A percentile compares a stretch with the other conserved stretches of the same genome.
Evolutionary conservation across 148 eudicot species (phyloP).

Genomic region (Chenopodium suecicum): DNA sequence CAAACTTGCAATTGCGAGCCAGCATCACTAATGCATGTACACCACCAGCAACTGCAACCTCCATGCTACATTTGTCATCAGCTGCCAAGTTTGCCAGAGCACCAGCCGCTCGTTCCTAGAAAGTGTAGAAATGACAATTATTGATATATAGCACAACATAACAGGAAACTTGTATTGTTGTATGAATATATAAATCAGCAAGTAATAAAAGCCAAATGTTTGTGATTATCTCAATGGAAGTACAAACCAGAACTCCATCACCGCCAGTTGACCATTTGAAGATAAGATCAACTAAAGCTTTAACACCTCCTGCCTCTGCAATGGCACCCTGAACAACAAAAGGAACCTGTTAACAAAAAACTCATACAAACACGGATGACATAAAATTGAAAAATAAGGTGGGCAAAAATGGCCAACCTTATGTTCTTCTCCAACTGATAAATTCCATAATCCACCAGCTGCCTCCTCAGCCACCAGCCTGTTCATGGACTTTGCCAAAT

Average conservation of each 20-base stretch:
- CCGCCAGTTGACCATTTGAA: slow-evolving; percentile 89
- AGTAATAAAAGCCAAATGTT: not conserved
- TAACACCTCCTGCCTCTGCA: slow-evolving; percentile 90
- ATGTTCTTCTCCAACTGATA: slow-evolving; percentile 98
- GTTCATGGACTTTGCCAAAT: slow-evolving; percentile 85
- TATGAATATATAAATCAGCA: not conserved
- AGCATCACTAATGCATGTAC: slow-evolving; percentile 90
- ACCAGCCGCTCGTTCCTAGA: slow-evolving; percentile 98
- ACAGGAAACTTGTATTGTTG: not conserved
- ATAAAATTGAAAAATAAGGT: not conserved
- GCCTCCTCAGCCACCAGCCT: slow-evolving; percentile 98
- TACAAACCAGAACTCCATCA: slow-evolving; percentile 90
- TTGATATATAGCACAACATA: not conserved
- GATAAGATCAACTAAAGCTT: slow-evolving; percentile 91
- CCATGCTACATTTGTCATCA: slow-evolving; percentile 97
- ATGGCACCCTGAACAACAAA: slow-evolving; percentile 67
- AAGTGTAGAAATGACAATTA: slow-evolving; percentile 18
- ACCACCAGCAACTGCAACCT: slow-evolving; percentile 85
- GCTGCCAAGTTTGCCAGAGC: slow-evolving; percentile 98
- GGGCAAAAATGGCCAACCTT: slow-evolving; percentile 52
- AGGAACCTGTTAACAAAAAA: slow-evolving; percentile 4
- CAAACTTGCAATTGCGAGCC: slow-evolving; percentile 78
- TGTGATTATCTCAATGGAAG: slow-evolving; percentile 15
- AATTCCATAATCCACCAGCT: slow-evolving; percentile 98
- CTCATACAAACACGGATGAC: slow-evolving; percentile 1